These are phyloP conservation scores for Cyclotella kingstonii DNA, from an alignment of 108 stramenopile genomes.

Conservation along the genomic window DNA sequence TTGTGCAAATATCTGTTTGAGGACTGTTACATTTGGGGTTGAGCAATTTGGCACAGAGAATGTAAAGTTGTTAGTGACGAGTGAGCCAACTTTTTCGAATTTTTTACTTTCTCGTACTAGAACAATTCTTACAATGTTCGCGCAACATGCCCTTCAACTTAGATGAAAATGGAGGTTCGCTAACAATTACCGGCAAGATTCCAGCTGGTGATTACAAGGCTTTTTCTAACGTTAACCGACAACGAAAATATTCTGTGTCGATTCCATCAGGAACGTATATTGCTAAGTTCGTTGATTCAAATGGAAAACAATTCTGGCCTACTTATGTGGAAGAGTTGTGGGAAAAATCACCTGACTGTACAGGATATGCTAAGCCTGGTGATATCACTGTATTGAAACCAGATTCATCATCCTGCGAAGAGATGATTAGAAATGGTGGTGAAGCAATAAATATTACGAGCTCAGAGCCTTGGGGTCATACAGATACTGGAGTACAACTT, in stretches of 20 bases:
- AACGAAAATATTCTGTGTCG: conserved; percentile 36
- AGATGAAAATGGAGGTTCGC: conserved; percentile 6
- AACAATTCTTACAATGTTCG: too few relatives aligned
- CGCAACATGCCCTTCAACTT: background rate
- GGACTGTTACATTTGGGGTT: conserved; percentile 29
- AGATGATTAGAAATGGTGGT: conserved; percentile 41
- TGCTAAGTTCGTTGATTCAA: conserved; percentile 34
- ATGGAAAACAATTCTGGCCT: conserved; percentile 40
- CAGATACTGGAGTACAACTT: conserved; percentile 14
- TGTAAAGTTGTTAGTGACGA: conserved; percentile 24
- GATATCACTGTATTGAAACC: conserved; percentile 35
- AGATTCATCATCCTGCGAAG: conserved; percentile 13
- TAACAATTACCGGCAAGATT: conserved; percentile 22
- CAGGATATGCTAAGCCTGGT: conserved; percentile 12
- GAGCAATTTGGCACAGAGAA: conserved; percentile 46
- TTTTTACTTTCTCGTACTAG: too few relatives aligned
- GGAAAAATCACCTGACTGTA: conserved; percentile 34
- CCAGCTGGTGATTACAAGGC: conserved; percentile 8
- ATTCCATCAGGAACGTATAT: conserved; percentile 43
- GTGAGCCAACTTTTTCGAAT: background rate
- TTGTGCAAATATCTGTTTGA: conserved; percentile 38
- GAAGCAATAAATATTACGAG: conserved; percentile 3
- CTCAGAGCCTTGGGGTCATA: conserved; percentile 35
- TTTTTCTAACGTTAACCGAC: conserved; percentile 8
- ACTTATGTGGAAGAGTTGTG: conserved; percentile 42